Percentiles rank a stretch among this genome's conserved stretches.
Evolutionary conservation across 331 rosid species (phyloP).

Genomic region (Erythrophleum ivorense): DNA sequence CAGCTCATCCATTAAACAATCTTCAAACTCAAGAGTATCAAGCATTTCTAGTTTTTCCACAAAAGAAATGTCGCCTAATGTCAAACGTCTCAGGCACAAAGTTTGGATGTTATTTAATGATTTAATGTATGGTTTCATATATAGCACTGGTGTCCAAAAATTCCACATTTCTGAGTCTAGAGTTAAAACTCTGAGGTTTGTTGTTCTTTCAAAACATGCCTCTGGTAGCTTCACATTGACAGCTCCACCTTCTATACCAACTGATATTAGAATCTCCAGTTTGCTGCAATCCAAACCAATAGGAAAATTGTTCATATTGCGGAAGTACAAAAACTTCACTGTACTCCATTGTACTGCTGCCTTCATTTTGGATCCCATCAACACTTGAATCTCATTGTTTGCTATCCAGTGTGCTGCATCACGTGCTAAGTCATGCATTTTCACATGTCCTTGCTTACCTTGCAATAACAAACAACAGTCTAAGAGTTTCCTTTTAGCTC

Average conservation of each 20-base stretch:
- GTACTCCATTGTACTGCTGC: not conserved
- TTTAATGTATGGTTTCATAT: not conserved
- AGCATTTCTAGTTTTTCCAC: not conserved
- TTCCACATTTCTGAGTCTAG: not conserved
- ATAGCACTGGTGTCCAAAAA: not conserved
- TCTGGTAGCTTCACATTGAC: not conserved
- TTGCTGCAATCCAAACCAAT: too few relatives aligned
- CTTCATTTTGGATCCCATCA: not conserved
- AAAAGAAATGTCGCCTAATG: not conserved
- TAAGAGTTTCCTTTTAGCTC: too few relatives aligned
- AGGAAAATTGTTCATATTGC: too few relatives aligned
- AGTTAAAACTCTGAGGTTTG: not conserved
- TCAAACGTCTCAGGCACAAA: not conserved
- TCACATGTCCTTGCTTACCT: not conserved
- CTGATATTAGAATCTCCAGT: too few relatives aligned
- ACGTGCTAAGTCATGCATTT: too few relatives aligned
- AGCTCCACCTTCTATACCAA: too few relatives aligned
- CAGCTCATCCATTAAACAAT: not conserved
- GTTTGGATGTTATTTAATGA: not conserved
- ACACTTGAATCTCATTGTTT: not conserved
- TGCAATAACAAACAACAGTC: too few relatives aligned
- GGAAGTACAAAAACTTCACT: too few relatives aligned
- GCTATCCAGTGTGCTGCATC: not conserved
- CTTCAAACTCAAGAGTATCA: not conserved
- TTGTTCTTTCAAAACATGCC: not conserved